Conservation (phyloP, 352 stramenopile genomes). For the Paralagenidium karlingii region DNA sequence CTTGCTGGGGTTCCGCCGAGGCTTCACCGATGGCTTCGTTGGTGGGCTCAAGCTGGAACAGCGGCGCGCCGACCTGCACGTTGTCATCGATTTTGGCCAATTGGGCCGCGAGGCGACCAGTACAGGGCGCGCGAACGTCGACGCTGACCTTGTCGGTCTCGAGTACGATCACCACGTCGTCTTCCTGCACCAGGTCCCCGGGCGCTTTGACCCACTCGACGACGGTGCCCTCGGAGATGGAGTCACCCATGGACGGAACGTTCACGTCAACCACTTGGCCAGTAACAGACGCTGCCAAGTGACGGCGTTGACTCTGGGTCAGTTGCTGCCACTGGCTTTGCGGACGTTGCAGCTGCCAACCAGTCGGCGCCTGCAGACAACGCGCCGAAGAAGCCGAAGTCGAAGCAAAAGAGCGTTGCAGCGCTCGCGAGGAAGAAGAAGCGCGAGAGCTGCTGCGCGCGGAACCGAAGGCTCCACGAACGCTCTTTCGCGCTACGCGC, state of each 20-base stretch:
- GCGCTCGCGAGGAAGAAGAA: too few relatives aligned
- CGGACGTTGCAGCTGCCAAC: too few relatives aligned
- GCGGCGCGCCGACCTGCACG: conserved; percentile 86
- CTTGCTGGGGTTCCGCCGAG: background rate
- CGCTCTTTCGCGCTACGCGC: too few relatives aligned
- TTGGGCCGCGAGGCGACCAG: conserved; percentile 83
- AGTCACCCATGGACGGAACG: conserved; percentile 84
- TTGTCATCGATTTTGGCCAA: conserved; percentile 91
- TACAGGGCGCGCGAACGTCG: conserved; percentile 80
- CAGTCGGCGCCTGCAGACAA: too few relatives aligned
- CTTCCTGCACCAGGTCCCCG: conserved; percentile 85
- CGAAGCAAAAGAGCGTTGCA: too few relatives aligned
- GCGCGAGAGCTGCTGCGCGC: too few relatives aligned
- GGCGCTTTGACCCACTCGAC: conserved; percentile 88
- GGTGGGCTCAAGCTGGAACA: conserved; percentile 81
- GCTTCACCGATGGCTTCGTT: background rate
- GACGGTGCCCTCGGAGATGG: conserved; percentile 95
- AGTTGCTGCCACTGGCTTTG: too few relatives aligned
- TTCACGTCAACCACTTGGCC: too few relatives aligned
- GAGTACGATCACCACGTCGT: conserved; percentile 94
- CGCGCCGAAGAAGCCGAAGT: too few relatives aligned
- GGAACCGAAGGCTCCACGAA: too few relatives aligned
- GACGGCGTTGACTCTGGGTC: too few relatives aligned
- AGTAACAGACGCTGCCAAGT: too few relatives aligned
- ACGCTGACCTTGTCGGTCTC: conserved; percentile 95